Conservation (phyloP, 176 grass and related monocot species). For the Poa annua region DNA sequence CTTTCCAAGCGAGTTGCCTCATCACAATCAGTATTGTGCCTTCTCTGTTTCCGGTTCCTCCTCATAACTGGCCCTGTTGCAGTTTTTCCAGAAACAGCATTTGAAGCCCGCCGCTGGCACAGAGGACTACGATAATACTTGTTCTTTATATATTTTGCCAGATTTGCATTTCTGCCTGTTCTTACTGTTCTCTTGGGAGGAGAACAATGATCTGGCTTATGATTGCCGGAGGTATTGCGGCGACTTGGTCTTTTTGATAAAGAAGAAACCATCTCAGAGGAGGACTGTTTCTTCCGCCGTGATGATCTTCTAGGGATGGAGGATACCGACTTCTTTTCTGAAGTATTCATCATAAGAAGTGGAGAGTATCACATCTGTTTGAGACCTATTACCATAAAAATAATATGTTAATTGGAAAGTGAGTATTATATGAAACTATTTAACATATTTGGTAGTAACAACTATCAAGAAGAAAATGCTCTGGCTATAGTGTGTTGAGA, state of each 20-base stretch:
- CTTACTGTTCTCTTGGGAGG: constrained; percentile 52
- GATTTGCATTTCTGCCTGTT: constrained; percentile 40
- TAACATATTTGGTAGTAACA: constrained; percentile 14
- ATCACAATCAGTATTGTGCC: constrained; percentile 59
- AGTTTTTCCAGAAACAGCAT: constrained; percentile 47
- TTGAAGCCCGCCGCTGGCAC: constrained; percentile 37
- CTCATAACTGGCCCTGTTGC: constrained; percentile 40
- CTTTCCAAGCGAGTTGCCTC: constrained; percentile 77
- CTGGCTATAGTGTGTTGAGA: constrained; percentile 16
- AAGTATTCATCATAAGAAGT: constrained; percentile 47
- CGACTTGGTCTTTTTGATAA: constrained; percentile 37
- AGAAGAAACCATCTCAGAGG: constrained; percentile 47
- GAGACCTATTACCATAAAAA: constrained; percentile 36
- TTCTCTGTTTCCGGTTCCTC: constrained; percentile 60
- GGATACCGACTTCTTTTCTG: constrained; percentile 57
- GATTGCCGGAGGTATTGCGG: constrained; percentile 47
- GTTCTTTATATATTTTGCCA: constrained; percentile 45
- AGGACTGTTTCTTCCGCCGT: constrained; percentile 30
- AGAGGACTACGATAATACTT: constrained; percentile 48
- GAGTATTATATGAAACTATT: neutral
- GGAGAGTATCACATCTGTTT: constrained; percentile 9
- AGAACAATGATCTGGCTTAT: constrained; percentile 40
- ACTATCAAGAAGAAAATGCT: constrained; percentile 10
- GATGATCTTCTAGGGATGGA: constrained; percentile 54
- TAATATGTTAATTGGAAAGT: constrained; percentile 27